Base-by-base conservation (phyloP, 192 early-diverging fungal species). In the Mycoemilia scoparia region DNA sequence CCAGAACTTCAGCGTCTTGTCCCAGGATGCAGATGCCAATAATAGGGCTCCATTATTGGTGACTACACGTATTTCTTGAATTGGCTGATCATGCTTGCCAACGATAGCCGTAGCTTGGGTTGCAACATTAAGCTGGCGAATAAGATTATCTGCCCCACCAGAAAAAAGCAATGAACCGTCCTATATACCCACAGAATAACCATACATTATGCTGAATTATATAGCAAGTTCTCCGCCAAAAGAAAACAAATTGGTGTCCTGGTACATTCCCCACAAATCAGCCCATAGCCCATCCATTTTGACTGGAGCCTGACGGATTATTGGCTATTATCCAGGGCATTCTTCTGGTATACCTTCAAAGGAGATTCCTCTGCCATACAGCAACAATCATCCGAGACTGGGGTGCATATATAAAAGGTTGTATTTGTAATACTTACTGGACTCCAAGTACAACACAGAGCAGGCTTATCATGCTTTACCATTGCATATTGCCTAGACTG, bases 1-100 rank as follows among this genome's bases (percentile, higher is more conserved):
- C 92, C 92, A 97, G 53, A 91, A 97, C 65, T 91, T 84, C 33
- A 92, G 38, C 7, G 82, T 87, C 55, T 95, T 95, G 58, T 96
- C 92, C 89, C 88, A 96, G 34, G 80, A 77, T 18, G 82, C 92
- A 6, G 92, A 95, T 2, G 77, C 82, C 16, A 89, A 26, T 25
- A 90, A 73, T 20, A 67, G 61, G 12, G 69, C 41, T 33, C 43
- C 45, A 56, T 54, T 26, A 46, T 49, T 45, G 46, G 66, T 35
- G 49, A 93, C 80, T 2, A 91, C 67, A 45, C 72, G 90, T 34
- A 79, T 67, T 45, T 74, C 74, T 43, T 70, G 69, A 51, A 96
- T 87, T 25, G 87, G 73, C n/a, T 63, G 83, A 33, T 88, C 87
- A 53, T 96, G 92, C 33, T 71, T 68, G 13, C 86, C 88, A 28